These are phyloP conservation scores for Cystobasidium slooffiae DNA, from an alignment of 1,284 basidiomycete genomes.

Conservation along the genomic window DNA sequence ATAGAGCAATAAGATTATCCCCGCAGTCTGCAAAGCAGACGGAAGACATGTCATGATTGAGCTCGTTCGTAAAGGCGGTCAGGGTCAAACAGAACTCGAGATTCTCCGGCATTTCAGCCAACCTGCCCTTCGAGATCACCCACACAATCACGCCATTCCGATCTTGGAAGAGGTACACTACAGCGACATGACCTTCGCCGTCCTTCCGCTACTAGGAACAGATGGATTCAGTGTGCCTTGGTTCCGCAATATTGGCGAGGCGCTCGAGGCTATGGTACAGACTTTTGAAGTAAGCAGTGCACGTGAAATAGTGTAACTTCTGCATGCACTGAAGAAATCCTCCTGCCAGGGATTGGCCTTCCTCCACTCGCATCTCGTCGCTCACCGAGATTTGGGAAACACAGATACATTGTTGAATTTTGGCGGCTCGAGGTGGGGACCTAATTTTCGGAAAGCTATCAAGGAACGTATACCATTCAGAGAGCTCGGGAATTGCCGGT, in stretches of 20 bases:
- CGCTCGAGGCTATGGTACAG: background rate
- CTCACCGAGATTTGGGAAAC: background rate
- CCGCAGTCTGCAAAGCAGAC: background rate
- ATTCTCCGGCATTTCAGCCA: constrained; percentile 3
- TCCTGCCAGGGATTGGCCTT: background rate
- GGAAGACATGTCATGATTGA: constrained; percentile 14
- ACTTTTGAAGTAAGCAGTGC: background rate
- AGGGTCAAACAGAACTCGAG: constrained; percentile 1
- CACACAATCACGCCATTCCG: constrained; percentile 9
- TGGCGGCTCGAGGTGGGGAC: background rate
- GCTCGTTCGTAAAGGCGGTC: background rate
- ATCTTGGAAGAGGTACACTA: background rate
- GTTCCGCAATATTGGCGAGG: background rate
- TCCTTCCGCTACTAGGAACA: background rate
- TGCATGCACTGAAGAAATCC: background rate
- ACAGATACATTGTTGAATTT: background rate
- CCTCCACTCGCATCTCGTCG: background rate
- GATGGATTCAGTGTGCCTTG: background rate
- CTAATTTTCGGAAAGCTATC: background rate
- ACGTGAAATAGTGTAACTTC: background rate
- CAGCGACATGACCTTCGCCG: background rate
- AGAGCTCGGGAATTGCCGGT: background rate
- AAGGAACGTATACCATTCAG: background rate
- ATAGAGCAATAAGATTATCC: background rate
- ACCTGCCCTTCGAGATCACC: constrained; percentile 1